Base-by-base conservation (phyloP, 768 basidiomycete species). In the Trametopsis cervina region DNA sequence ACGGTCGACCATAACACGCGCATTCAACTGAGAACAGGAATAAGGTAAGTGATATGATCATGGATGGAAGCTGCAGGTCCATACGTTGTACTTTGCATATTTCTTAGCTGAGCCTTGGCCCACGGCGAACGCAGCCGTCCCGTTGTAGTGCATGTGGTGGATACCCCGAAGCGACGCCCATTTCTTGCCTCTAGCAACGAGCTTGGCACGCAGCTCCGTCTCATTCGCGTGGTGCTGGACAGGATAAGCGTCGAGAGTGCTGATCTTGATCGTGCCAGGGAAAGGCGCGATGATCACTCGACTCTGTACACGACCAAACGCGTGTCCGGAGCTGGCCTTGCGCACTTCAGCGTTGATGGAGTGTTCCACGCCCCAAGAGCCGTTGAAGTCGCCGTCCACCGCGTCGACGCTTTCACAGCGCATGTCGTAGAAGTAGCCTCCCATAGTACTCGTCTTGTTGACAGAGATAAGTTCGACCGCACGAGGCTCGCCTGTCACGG, bases 1-100 rank as follows among this genome's bases (percentile, higher is more conserved):
- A 58, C 77, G 62, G 56, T 83, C 81, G 37, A 83, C 64, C 78
- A 83, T 81, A 46, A 82, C 73, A 15, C 81, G 67, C 37, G 78
- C 72, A 36, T 68, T 71, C 35, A 81, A 69, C 79, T 80, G 49
- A 10, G 7, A 7, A 12, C n/a, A 0, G 9, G 21, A 6, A 11
- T 22, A 0, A 40, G 12, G 17, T 23, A 4, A 35, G 23, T 6
- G 42, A 46, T 17, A 57, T 24, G 12, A 42, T 5, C 39, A 26
- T 25, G 17, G 36, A 22, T 22, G 9, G 39, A 33, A 26, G 25
- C 18, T 33, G 29, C 7, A 33, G 29, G 23, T 44, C 47, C 42
- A 44, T 39, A 80, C 77, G 46, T 73, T 76, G 50, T 80, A 78
- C 51, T 70, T 74, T 45, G 71, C 41, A 23, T 57, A 46, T 63